A percentile compares a stretch with the other conserved stretches of the same genome.
These are phyloP conservation scores for Neodidymelliopsis sp. DNA, from an alignment of 2,329 filamentous ascomycete species.

Conservation along the genomic window DNA sequence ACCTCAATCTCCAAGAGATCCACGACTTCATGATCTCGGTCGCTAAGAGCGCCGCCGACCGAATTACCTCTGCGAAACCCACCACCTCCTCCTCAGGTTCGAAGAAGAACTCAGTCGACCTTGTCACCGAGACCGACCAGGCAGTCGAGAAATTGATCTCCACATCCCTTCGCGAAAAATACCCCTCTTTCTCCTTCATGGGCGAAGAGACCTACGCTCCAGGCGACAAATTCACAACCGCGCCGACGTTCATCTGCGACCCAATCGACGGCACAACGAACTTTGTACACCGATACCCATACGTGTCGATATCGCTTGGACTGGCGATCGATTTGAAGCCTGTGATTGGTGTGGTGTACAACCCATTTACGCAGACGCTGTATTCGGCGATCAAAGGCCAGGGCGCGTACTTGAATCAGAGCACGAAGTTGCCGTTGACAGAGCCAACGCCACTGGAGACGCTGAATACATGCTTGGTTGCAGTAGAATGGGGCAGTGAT, in stretches of 20 bases:
- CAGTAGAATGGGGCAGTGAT: slow-evolving; percentile 76
- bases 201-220: slow-evolving; percentile 70
- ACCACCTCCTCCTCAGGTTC: slow-evolving; percentile 51
- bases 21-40: slow-evolving; percentile 58
- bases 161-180: slow-evolving; percentile 57
- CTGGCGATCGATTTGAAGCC: slow-evolving; percentile 69
- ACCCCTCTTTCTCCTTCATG: slow-evolving; percentile 61
- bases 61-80: slow-evolving; percentile 56
- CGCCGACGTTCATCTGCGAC: slow-evolving; percentile 81
- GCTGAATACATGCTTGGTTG: slow-evolving; percentile 70
- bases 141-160: slow-evolving; percentile 67
- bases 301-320: slow-evolving; percentile 79
- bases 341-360: slow-evolving; percentile 78
- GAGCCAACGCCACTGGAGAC: slow-evolving; percentile 64
- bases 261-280: slow-evolving; percentile 85
- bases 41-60: slow-evolving; percentile 55
- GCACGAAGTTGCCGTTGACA: slow-evolving; percentile 56
- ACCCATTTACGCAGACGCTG: slow-evolving; percentile 74
- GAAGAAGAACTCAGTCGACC: slow-evolving; percentile 65
- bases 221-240: slow-evolving; percentile 66
- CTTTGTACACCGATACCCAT: slow-evolving; percentile 78
- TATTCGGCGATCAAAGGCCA: slow-evolving; percentile 73
- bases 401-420: slow-evolving; percentile 64
- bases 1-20: slow-evolving; percentile 56
- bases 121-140: slow-evolving; percentile 70